These are phyloP conservation scores for Monosporascus sp. DNA, from an alignment of 2,329 filamentous ascomycete species.

Conservation along the genomic window DNA sequence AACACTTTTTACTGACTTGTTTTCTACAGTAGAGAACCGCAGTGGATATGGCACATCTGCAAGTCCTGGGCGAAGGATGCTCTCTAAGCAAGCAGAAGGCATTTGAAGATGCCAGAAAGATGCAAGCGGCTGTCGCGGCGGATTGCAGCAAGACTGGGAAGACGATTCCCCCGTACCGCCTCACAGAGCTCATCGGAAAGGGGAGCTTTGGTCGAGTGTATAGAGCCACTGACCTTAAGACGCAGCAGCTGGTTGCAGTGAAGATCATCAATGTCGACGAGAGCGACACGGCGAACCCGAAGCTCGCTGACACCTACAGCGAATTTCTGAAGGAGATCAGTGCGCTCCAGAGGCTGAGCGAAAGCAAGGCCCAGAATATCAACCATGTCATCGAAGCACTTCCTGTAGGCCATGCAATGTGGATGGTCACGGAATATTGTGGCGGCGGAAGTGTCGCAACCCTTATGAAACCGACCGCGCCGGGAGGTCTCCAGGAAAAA, in stretches of 20 bases:
- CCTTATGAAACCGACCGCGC: constrained; percentile 61
- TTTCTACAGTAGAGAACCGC: constrained; percentile 1
- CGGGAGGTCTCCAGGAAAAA: constrained; percentile 62
- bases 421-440: constrained; percentile 85
- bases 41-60: constrained; percentile 20
- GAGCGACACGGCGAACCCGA: constrained; percentile 61
- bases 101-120: constrained; percentile 63
- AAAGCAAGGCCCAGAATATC: constrained; percentile 71
- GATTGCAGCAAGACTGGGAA: constrained; percentile 54
- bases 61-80: constrained; percentile 18
- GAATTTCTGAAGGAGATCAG: constrained; percentile 66
- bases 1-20: constrained; percentile 5
- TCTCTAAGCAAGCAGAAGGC: constrained; percentile 41
- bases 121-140: constrained; percentile 60
- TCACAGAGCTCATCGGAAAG: constrained; percentile 69
- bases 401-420: constrained; percentile 72
- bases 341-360: constrained; percentile 66
- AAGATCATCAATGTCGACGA: constrained; percentile 85
- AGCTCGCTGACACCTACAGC: constrained; percentile 60
- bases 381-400: constrained; percentile 77
- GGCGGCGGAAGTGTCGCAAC: constrained; percentile 77
- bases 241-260: constrained; percentile 58
- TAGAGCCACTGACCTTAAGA: constrained; percentile 48
- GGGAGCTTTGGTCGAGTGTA: constrained; percentile 71
- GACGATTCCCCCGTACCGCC: constrained; percentile 59